Evolutionary conservation across 1,139 yeast species (phyloP), one percentile per base, ranked within the genome.

Genomic region (Kodamaea plutei): DNA sequence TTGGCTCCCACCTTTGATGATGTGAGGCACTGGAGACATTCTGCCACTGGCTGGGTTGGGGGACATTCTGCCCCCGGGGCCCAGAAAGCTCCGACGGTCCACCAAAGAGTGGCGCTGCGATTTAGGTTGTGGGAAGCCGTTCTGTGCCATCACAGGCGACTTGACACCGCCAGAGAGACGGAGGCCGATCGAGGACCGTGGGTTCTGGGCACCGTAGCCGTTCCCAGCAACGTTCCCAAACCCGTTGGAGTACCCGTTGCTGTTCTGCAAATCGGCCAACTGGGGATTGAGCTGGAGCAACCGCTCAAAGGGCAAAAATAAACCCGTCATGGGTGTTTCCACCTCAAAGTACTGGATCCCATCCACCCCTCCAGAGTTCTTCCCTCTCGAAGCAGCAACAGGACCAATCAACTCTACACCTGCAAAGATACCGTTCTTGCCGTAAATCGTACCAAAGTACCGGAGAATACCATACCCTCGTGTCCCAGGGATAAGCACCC

Each of bases 351-450:
- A 68, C 33, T 55, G 62, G n/a, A 60, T 40, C 2, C 71, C 72
- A 26, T 64, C 67, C 2, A 68, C 73, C 12, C 55, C 56, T 6
- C 74, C 74, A 18, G 60, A 60, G 44, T 68, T 68, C 42, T 67
- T 68, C 10, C 74, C 74, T 43, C 73, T 47, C 4, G 64, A 43
- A 8, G 58, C 61, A 13, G 81, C 79, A 15, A 60, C 52, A 4
- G 82, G 75, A 3, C 85, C 89, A 8, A 72, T 48, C 28, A 91
- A 62, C 52, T 91, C 96, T 4, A 91, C 71, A 1, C 98, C 98
- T 4, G 89, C 96, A 60, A 81, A 91, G n/a, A 68, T 62, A 0
- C 96, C 96, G 15, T 43, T 41, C 47, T 84, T 87, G 17, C 82
- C 83, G 19, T 77, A 73, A 14, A 91, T 85, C 2, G 73, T 62